A percentile compares a stretch with the other conserved stretches of the same genome.
phyloP scores from a whole-genome alignment of 345 rosid species.

The Draba incana region DNA sequence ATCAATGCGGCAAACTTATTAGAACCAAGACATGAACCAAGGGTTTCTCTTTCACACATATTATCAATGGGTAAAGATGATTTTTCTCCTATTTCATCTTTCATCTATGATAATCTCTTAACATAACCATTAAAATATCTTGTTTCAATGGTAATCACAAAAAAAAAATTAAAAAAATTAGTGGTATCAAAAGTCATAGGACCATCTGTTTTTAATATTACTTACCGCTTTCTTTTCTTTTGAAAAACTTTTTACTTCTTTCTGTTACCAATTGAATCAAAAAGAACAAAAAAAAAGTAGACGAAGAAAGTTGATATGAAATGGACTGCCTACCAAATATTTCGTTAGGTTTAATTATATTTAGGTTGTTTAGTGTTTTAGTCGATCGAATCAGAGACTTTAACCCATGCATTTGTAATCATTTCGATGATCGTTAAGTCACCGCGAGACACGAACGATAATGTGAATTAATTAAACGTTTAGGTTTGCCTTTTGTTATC shows the following conservation, averaged over 20 bases:
- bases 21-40: too few relatives aligned
- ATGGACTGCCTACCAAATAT: constrained; percentile 40
- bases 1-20: too few relatives aligned
- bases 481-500: constrained; percentile 17
- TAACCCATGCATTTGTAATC: constrained; percentile 41
- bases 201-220: too few relatives aligned
- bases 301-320: constrained; percentile 26
- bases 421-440: constrained; percentile 35
- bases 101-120: too few relatives aligned
- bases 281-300: not conserved
- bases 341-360: constrained; percentile 24
- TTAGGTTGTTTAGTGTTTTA: constrained; percentile 30
- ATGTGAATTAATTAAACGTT: not conserved
- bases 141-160: too few relatives aligned
- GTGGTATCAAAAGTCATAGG: too few relatives aligned
- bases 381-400: constrained; percentile 30
- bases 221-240: too few relatives aligned
- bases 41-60: not conserved
- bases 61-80: not conserved
- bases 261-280: too few relatives aligned
- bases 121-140: too few relatives aligned
- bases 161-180: not conserved
- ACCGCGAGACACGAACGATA: constrained; percentile 19
- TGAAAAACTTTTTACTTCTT: too few relatives aligned
- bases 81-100: too few relatives aligned